Conservation (phyloP, 257 asterid species). For the Solanum chilense region DNA sequence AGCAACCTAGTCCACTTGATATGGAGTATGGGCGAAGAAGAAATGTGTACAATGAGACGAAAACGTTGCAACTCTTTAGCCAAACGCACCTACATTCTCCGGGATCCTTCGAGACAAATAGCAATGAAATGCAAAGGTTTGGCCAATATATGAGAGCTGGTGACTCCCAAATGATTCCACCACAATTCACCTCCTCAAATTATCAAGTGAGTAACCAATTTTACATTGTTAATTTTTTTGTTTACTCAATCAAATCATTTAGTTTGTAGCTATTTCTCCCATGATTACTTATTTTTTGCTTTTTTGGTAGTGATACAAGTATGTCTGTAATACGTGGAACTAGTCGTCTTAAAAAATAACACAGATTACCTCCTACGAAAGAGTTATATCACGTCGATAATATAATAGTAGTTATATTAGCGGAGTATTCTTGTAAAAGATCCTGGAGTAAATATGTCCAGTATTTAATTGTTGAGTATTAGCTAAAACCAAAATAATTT, state of each 20-base stretch:
- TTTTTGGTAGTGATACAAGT: background rate
- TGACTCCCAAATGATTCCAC: constrained; percentile 32
- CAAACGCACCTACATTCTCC: constrained; percentile 49
- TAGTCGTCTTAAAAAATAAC: no score
- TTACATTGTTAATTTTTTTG: background rate
- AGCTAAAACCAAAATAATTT: background rate
- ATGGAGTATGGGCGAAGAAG: constrained; percentile 10
- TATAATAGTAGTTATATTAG: no score
- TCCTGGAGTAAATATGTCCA: background rate
- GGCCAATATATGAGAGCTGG: constrained; percentile 17
- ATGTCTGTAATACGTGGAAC: background rate
- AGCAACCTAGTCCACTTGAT: background rate
- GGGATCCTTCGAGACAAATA: background rate
- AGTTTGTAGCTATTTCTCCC: background rate
- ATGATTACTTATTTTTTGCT: no score
- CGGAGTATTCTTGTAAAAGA: no score
- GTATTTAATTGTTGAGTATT: background rate
- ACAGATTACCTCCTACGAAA: background rate
- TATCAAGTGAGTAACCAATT: constrained; percentile 23
- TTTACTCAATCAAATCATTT: background rate
- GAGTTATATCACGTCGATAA: background rate
- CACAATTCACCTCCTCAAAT: constrained; percentile 12
- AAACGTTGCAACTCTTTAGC: constrained; percentile 48
- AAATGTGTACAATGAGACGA: constrained; percentile 33
- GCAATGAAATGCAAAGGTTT: background rate